These are phyloP conservation scores for Smittium culicis DNA, from an alignment of 371 early-diverging fungal genomes.

Conservation along the genomic window DNA sequence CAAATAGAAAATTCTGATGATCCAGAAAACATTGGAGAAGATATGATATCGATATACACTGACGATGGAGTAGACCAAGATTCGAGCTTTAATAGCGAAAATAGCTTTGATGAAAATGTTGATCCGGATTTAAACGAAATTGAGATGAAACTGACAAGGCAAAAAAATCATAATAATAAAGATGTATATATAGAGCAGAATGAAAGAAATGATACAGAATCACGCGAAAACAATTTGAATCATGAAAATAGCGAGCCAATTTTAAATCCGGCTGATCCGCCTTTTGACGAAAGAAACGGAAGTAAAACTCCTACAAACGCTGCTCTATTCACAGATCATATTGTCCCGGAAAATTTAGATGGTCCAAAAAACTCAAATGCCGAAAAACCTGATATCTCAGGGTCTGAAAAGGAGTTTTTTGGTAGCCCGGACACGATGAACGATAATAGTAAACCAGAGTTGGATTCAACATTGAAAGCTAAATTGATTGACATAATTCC, in stretches of 20 bases:
- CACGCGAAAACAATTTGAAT: background rate
- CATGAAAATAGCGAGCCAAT: too few relatives aligned
- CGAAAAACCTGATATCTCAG: background rate
- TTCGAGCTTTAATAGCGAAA: background rate
- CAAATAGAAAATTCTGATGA: background rate
- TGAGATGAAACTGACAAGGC: background rate
- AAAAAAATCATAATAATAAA: background rate
- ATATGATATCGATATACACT: conserved; percentile 25
- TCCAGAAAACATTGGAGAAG: conserved; percentile 15
- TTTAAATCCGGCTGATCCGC: background rate
- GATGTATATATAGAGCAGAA: background rate
- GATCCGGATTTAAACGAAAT: conserved; percentile 8
- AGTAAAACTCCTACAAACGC: background rate
- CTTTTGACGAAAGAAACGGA: background rate
- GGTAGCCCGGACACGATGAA: background rate
- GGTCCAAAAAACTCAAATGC: background rate
- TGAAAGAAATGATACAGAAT: background rate
- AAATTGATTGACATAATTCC: background rate
- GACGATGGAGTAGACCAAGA: conserved; percentile 19
- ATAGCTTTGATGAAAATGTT: conserved; percentile 15
- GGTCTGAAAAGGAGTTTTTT: background rate
- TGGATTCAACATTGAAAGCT: background rate
- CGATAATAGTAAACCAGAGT: background rate
- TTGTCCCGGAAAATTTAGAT: too few relatives aligned
- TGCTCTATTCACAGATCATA: background rate